phyloP scores from a whole-genome alignment of 2,329 filamentous ascomycete species.

The Emydomyces testavorans region DNA sequence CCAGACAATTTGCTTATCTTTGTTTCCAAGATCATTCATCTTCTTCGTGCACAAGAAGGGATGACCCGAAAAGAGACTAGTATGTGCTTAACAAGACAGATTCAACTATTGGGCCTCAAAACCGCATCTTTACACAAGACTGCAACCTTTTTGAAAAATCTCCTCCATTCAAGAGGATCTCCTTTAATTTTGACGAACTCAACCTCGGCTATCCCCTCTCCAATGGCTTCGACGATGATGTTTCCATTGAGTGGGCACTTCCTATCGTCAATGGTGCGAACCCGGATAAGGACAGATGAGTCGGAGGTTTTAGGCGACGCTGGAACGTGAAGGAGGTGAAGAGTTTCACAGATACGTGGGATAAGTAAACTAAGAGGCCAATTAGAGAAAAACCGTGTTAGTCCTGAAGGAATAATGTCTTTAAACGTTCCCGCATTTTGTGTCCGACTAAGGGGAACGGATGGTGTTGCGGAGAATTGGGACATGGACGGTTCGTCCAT shows the following conservation, averaged over 20 bases:
- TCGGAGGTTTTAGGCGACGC: constrained; percentile 37
- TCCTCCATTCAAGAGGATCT: constrained; percentile 89
- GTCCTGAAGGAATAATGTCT: constrained; percentile 81
- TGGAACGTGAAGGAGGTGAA: constrained; percentile 77
- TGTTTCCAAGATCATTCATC: too few relatives aligned
- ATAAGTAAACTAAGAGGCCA: constrained; percentile 64
- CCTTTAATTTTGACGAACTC: constrained; percentile 90
- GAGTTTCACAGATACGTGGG: constrained; percentile 64
- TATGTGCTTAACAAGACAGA: too few relatives aligned
- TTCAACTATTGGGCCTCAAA: constrained; percentile 45
- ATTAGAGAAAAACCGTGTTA: constrained; percentile 86
- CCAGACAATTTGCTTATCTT: too few relatives aligned
- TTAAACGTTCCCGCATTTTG: constrained; percentile 79
- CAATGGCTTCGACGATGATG: constrained; percentile 35
- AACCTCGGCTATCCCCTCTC: constrained; percentile 62
- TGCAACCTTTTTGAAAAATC: constrained; percentile 94
- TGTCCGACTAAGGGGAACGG: constrained; percentile 71
- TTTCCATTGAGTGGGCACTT: constrained; percentile 36
- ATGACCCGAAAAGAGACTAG: too few relatives aligned
- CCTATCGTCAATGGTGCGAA: constrained; percentile 55
- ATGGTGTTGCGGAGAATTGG: constrained; percentile 71
- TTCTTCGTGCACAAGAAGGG: too few relatives aligned
- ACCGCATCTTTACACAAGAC: constrained; percentile 78
- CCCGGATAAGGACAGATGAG: constrained; percentile 51
- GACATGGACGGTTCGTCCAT: constrained; percentile 72